Base-by-base conservation (phyloP, 164 flowering plant genomes). In the Brasenia schreberi region DNA sequence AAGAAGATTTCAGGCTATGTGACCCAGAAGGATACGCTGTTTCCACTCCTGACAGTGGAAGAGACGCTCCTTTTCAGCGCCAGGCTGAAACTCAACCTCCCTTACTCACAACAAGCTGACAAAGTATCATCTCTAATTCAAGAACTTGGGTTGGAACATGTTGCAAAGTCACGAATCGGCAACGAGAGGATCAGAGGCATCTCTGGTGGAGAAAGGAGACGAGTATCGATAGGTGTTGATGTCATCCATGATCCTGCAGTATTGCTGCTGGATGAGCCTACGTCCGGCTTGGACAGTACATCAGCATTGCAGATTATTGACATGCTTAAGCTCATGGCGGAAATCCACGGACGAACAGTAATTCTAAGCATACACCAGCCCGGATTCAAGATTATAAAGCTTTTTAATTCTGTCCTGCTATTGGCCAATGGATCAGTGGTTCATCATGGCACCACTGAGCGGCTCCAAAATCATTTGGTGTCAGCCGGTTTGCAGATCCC, bases 291-390 rank as follows among this genome's bases (percentile, higher is more conserved):
- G 4, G 98, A 94, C 66, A 91, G 96, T 68, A 81, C 83, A 0
- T 85, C 95, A 0, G 97, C 98, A 0, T 80, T 85, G n/a, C 98
- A 91, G 69, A 89, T 89, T 67, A 77, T 87, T 7, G 89, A 84
- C 68, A 86, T 94, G 97, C 82, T 94, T 18, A 90, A 88, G 73
- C 72, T 63, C 68, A 94, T 94, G 97, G 95, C 95, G 0, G 95
- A 87, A 64, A 82, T 82, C 6, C 67, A 82, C 4, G 93, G 93
- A 5, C 58, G 95, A 52, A 94, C 99, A 45, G 70, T 91, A 16
- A 78, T 94, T 42, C 79, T 94, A 1, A 94, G 87, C 70, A 89
- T 94, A 39, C 99, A 94, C 67, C 99, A 94, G 49, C 99, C 97
- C 0, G 91, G 99, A 12, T 94, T 86, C 66, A 77, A 93, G 6